Evolutionary conservation across 345 rosid genomes (phyloP).

Genomic region (Gossypium sturtianum): DNA sequence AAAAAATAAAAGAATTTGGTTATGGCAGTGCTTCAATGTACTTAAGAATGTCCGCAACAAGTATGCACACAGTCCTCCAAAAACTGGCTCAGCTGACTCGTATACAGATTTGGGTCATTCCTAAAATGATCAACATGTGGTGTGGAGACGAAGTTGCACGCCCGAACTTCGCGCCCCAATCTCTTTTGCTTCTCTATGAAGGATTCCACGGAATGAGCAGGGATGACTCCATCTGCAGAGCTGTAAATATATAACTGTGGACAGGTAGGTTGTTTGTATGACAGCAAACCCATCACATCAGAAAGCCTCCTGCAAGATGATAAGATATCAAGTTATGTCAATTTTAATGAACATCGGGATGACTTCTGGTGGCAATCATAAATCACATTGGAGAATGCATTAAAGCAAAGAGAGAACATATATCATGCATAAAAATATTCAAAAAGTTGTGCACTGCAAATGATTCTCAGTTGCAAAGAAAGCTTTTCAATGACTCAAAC

Average conservation of each 20-base stretch:
- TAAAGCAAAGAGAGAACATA: neutral
- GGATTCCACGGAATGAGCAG: conserved; percentile 70
- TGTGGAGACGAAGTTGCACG: conserved; percentile 86
- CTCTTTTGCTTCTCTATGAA: conserved; percentile 75
- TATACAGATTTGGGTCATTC: conserved; percentile 73
- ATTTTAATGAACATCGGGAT: neutral
- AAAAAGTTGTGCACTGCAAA: neutral
- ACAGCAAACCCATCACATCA: conserved; percentile 54
- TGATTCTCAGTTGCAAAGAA: neutral
- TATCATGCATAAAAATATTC: neutral
- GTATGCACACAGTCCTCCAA: conserved; percentile 65
- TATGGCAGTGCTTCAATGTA: neutral
- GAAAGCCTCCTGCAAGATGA: conserved; percentile 65
- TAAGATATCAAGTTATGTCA: neutral
- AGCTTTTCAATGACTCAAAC: neutral
- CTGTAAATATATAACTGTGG: conserved; percentile 96
- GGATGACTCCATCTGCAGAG: conserved; percentile 92
- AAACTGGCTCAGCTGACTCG: conserved; percentile 70
- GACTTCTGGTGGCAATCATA: neutral
- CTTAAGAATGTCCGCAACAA: conserved; percentile 37
- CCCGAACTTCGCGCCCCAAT: conserved; percentile 72
- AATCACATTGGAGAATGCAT: neutral
- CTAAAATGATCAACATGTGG: conserved; percentile 98
- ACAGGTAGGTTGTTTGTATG: conserved; percentile 75
- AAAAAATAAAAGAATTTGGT: neutral